Percentiles rank a stretch among this genome's conserved stretches.
phyloP scores from a whole-genome alignment of 164 flowering plant genomes.

The Hamamelis virginiana region DNA sequence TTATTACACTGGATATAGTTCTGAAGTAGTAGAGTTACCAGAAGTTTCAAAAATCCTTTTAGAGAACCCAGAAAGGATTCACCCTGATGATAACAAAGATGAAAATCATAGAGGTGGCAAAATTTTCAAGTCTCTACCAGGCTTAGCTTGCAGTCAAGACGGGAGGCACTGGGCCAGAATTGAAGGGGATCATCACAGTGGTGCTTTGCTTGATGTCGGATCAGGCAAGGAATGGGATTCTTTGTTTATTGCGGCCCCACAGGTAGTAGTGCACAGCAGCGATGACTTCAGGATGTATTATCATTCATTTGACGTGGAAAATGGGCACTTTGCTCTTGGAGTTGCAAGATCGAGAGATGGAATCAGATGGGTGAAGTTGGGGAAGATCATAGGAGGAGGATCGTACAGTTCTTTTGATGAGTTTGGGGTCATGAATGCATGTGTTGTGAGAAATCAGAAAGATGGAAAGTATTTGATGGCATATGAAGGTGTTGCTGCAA shows the following conservation, averaged over 20 bases:
- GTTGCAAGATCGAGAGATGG: slow-evolving; percentile 88
- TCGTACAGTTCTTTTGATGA: slow-evolving; percentile 57
- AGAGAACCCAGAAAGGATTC: slow-evolving; percentile 36
- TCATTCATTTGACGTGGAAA: slow-evolving; percentile 61
- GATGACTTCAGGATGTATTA: slow-evolving; percentile 88
- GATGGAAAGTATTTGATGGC: slow-evolving; percentile 76
- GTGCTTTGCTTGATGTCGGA: slow-evolving; percentile 77
- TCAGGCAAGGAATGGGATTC: slow-evolving; percentile 70
- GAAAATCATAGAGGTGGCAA: slow-evolving; percentile 3
- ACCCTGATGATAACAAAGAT: slow-evolving; percentile 1
- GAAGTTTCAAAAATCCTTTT: slow-evolving; percentile 15
- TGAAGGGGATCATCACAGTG: slow-evolving; percentile 90
- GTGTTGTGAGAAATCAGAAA: slow-evolving; percentile 43
- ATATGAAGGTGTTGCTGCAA: slow-evolving; percentile 65
- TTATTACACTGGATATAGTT: slow-evolving; percentile 69
- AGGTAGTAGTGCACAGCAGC: slow-evolving; percentile 56
- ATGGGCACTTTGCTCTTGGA: slow-evolving; percentile 49
- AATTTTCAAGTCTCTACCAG: slow-evolving; percentile 60
- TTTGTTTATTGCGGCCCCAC: slow-evolving; percentile 49
- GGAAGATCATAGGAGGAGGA: slow-evolving; percentile 68
- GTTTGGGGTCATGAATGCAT: slow-evolving; percentile 52
- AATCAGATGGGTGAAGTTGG: slow-evolving; percentile 82
- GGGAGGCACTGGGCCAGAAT: slow-evolving; percentile 89
- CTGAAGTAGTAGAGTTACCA: slow-evolving; percentile 37
- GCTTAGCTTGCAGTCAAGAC: slow-evolving; percentile 83